Evolutionary conservation across 768 basidiomycete genomes (phyloP).

Genomic region (Paxillus ammoniavirescens): DNA sequence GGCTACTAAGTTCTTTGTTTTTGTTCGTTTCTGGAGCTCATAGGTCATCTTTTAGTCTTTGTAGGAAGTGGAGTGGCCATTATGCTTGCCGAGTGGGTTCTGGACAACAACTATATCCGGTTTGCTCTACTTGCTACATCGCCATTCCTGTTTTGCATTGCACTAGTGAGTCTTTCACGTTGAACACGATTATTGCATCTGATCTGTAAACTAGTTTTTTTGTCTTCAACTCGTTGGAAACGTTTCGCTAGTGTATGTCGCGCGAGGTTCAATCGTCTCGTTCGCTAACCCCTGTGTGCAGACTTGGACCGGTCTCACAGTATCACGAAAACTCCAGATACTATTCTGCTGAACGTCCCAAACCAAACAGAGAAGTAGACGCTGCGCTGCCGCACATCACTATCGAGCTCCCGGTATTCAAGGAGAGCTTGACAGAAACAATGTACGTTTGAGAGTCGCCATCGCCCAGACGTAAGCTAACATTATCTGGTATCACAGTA

Average conservation of each 20-base stretch:
- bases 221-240: constrained; percentile 65
- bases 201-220: constrained; percentile 55
- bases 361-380: constrained; percentile 60
- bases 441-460: constrained; percentile 50
- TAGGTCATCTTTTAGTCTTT: constrained; percentile 51
- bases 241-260: constrained; percentile 52
- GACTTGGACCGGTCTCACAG: constrained; percentile 81
- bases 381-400: constrained; percentile 68
- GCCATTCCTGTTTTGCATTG: constrained; percentile 75
- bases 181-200: constrained; percentile 1
- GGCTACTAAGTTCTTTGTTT: constrained; percentile 17
- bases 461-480: neutral
- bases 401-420: constrained; percentile 85
- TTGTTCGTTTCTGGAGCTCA: constrained; percentile 8
- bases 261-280: neutral
- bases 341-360: constrained; percentile 69
- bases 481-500: constrained; percentile 34
- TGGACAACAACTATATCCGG: constrained; percentile 60
- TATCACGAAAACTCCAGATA: constrained; percentile 82
- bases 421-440: constrained; percentile 75
- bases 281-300: constrained; percentile 23
- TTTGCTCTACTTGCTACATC: constrained; percentile 63
- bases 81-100: constrained; percentile 63
- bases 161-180: constrained; percentile 49
- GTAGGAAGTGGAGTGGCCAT: constrained; percentile 57